Evolutionary conservation across 148 eudicot genomes (phyloP).

Genomic region (Simmondsia chinensis): DNA sequence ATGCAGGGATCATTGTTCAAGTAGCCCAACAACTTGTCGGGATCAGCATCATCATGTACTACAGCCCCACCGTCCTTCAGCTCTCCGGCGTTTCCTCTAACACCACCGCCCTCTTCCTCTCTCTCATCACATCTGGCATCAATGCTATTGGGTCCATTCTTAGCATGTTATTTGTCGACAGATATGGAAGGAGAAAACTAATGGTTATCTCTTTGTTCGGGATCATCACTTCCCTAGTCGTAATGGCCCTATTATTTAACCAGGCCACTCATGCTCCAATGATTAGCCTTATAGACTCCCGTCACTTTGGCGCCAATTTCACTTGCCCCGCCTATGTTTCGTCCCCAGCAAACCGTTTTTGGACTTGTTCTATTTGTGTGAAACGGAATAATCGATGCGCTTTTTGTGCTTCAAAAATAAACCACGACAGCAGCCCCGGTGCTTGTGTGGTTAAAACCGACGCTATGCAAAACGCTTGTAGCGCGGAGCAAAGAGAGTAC

Average conservation of each 20-base stretch:
- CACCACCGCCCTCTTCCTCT: slow-evolving; percentile 74
- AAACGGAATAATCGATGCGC: slow-evolving; percentile 51
- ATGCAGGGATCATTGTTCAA: slow-evolving; percentile 81
- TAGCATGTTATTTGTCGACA: slow-evolving; percentile 77
- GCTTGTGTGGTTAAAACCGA: slow-evolving; percentile 45
- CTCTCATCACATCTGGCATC: slow-evolving; percentile 70
- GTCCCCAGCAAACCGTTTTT: slow-evolving; percentile 21
- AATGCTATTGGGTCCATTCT: slow-evolving; percentile 63
- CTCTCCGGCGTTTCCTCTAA: slow-evolving; percentile 82
- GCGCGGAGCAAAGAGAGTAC: slow-evolving; percentile 39
- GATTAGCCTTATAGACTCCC: slow-evolving; percentile 36
- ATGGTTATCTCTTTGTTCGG: slow-evolving; percentile 76
- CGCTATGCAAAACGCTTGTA: slow-evolving; percentile 30
- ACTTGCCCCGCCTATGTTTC: slow-evolving; percentile 44
- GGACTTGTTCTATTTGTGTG: slow-evolving; percentile 85
- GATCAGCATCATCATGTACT: slow-evolving; percentile 78
- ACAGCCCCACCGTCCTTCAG: slow-evolving; percentile 83
- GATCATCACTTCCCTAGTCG: slow-evolving; percentile 51
- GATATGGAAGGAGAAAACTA: slow-evolving; percentile 72
- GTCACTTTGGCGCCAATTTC: slow-evolving; percentile 47
- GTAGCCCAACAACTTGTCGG: slow-evolving; percentile 84
- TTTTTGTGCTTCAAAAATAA: slow-evolving; percentile 45
- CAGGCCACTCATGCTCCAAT: slow-evolving; percentile 58
- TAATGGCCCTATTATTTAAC: slow-evolving; percentile 38
- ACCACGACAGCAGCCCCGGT: slow-evolving; percentile 50